Conservation (phyloP, 345 rosid genomes). For the Gossypium stocksii region DNA sequence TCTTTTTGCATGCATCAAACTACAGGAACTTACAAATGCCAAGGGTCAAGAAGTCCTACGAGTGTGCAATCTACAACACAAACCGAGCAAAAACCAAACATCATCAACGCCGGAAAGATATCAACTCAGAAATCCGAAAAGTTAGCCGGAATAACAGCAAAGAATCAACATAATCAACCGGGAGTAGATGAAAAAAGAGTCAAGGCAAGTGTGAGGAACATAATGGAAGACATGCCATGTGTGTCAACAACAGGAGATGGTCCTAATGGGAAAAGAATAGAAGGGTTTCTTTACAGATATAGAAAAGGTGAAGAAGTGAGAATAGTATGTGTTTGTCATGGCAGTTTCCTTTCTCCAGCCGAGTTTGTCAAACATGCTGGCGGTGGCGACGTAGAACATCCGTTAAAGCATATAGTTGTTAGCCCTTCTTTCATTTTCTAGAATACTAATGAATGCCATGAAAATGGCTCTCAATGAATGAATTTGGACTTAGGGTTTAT, state of each 20-base stretch:
- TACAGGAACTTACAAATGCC: conserved; percentile 41
- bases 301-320: conserved; percentile 71
- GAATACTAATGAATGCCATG: neutral
- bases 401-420: conserved; percentile 77
- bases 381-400: conserved; percentile 58
- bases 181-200: conserved; percentile 9
- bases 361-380: conserved; percentile 91
- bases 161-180: conserved; percentile 1
- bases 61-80: conserved; percentile 30
- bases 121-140: conserved; percentile 10
- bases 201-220: conserved; percentile 28
- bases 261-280: conserved; percentile 63
- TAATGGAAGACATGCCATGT: conserved; percentile 78
- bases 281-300: conserved; percentile 77
- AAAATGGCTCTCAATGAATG: neutral
- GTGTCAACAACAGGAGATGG: conserved; percentile 79
- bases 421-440: conserved; percentile 44
- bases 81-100: conserved; percentile 21
- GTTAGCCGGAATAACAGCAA: neutral
- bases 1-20: conserved; percentile 5
- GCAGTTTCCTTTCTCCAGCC: conserved; percentile 72
- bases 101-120: conserved; percentile 1
- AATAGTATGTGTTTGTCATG: conserved; percentile 88
- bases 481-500: conserved; percentile 1
- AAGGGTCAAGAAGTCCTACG: conserved; percentile 45